Base-by-base conservation (phyloP, 306 rosid species). In the Citrullus mucosospermus region DNA sequence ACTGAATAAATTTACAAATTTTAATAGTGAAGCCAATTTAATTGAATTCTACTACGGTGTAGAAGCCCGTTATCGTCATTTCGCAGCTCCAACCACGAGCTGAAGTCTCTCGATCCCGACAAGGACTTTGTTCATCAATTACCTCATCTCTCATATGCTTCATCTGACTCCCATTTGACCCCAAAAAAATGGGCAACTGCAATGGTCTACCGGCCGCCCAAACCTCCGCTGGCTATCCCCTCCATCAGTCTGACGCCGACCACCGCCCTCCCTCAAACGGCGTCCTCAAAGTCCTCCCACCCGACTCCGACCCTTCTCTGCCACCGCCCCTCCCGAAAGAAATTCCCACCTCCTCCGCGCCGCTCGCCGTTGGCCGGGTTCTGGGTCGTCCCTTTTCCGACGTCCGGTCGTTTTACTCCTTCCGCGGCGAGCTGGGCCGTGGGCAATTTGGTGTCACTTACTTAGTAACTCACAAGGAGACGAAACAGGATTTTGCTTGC, bases 371-470 rank as follows among this genome's bases (percentile, higher is more conserved):
- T 6, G 97, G 98, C 88, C 95, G 96, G 10, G 88, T 95, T 60
- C 84, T 95, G n/a, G 88, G 89, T 81, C 91, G 93, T 20, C 97
- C 96, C 66, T 78, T 92, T 84, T 91, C 90, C 75, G 98, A 95
- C 81, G 89, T 91, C 25, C 88, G 97, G 10, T 81, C 92, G 16
- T 55, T 56, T 63, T 95, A 89, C 89, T 80, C 78, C 62, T 95
- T 95, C 84, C 93, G 96, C 56, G 92, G 98, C n/a, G 97, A 95
- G 58, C 96, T 95, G 16, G 98, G 98, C 25, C 98, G 97, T 0
- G 98, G 98, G 46, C 98, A 95, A 68, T 95, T 91, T 81, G 98
- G 98, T 59, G 92, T 95, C 0, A 95, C 97, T 15, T 92, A 95
- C 79, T 78, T 92, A 0, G 97, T 89, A 48, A 92, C 92, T 3